Evolutionary conservation across 108 stramenopile species (phyloP).

Genomic region (Craspedostauros australis): DNA sequence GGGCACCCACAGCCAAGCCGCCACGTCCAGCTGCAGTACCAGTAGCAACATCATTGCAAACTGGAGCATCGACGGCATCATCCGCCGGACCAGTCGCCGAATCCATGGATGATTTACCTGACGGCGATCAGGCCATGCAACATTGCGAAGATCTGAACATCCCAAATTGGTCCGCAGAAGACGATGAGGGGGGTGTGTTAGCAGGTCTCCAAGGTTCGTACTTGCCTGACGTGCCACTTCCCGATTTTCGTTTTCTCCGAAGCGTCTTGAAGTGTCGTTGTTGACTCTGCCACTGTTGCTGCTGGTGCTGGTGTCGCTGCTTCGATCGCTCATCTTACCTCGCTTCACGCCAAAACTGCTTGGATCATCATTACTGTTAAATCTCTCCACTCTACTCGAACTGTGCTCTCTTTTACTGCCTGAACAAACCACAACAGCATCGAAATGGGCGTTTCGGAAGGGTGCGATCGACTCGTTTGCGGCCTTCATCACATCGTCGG

Average conservation of each 20-base stretch:
- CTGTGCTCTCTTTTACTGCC: background rate
- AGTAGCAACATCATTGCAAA: too few relatives aligned
- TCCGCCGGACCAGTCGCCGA: too few relatives aligned
- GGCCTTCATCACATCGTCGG: conserved; percentile 27
- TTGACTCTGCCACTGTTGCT: background rate
- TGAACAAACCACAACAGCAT: too few relatives aligned
- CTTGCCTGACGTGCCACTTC: too few relatives aligned
- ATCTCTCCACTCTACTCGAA: background rate
- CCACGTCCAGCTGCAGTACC: background rate
- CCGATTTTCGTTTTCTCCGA: too few relatives aligned
- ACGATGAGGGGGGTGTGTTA: conserved; percentile 61
- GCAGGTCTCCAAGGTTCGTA: conserved; percentile 67
- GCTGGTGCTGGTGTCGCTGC: background rate
- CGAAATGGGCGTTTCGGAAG: conserved; percentile 61
- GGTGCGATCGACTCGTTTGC: conserved; percentile 52
- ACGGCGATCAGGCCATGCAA: conserved; percentile 48
- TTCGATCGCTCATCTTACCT: too few relatives aligned
- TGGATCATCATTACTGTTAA: background rate
- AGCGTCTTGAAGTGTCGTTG: too few relatives aligned
- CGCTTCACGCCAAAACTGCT: background rate
- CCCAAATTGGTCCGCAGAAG: conserved; percentile 59
- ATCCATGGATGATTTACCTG: background rate
- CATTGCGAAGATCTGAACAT: conserved; percentile 35
- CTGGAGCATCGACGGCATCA: too few relatives aligned
- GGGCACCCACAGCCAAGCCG: background rate